Evolutionary conservation across 768 basidiomycete genomes (phyloP), one percentile per base, ranked within the genome.

Genomic region (Suillus sp.): DNA sequence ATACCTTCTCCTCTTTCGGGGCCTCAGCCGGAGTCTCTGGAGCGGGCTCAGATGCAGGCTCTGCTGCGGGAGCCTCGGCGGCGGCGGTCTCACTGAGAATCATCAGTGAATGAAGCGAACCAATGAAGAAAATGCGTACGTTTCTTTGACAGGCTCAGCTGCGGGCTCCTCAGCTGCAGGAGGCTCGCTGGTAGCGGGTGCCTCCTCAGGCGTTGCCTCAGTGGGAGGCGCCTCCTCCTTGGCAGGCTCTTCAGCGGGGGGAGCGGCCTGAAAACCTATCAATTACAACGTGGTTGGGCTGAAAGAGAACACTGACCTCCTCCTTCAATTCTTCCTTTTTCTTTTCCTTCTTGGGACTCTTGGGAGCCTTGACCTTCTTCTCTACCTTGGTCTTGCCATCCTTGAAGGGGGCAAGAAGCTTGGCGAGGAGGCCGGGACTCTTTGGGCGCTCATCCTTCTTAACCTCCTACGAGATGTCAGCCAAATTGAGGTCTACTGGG

Each of bases 371-470:
- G 75, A 83, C 82, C 66, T 76, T 81, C 78, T 83, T 91, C 68
- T 88, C 86, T 61, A 77, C 80, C 74, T 81, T 83, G 65, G 73
- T 74, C 76, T 78, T 81, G 59, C 73, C 71, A 48, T 75, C 75
- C 80, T 91, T 92, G 84, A 94, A 88, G 47, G 90, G 84, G 34
- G 87, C 87, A 64, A 96, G 87, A 65, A 96, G 79, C 78, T 90
- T 95, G 69, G 86, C 74, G 62, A 96, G 82, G 68, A 95, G 71
- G 59, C 85, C 79, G 20, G 92, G 91, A 79, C 91, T 92, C 86
- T 88, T 91, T 70, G 91, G 90, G 68, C 84, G 83, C 43, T 91
- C 88, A 68, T 92, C 88, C 81, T 92, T 92, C 85, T 89, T 88
- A 35, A 79, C 65, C 62, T 81, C 75, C 40, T 40, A 22, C 50